Evolutionary conservation across 164 flowering plant species (phyloP).

Genomic region (Annona cherimola): DNA sequence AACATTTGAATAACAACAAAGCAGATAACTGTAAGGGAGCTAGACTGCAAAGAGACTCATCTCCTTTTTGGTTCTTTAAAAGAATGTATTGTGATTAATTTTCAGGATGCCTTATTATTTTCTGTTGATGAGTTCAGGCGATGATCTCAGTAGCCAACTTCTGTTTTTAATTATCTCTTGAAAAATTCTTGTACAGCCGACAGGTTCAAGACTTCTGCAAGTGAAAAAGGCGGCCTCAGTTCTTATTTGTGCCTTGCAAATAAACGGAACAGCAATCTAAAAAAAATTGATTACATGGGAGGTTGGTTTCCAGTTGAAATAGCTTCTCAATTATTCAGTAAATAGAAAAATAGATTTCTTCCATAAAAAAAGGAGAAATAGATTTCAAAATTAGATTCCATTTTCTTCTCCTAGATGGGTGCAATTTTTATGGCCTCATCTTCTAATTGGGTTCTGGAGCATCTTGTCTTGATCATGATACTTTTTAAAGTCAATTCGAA

Average conservation of each 20-base stretch:
- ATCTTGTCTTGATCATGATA: neutral
- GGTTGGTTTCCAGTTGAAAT: neutral
- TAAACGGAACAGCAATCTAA: neutral
- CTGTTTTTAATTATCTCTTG: neutral
- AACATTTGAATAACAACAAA: conserved; percentile 19
- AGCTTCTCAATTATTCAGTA: neutral
- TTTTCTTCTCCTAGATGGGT: neutral
- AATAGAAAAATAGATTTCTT: neutral
- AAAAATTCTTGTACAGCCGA: neutral
- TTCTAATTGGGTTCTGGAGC: neutral
- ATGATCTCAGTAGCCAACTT: neutral
- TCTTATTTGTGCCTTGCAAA: neutral
- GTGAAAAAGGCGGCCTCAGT: neutral
- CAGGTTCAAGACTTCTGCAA: neutral
- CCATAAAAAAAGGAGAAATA: too few relatives aligned
- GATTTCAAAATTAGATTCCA: neutral
- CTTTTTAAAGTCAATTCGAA: neutral
- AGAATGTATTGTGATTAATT: too few relatives aligned
- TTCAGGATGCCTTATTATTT: neutral
- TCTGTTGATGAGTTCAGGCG: neutral
- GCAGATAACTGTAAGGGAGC: conserved; percentile 22
- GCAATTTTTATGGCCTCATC: neutral
- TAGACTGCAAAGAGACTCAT: conserved; percentile 8
- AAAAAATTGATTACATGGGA: neutral
- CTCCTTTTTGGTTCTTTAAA: neutral